phyloP scores from a whole-genome alignment of 2,329 filamentous ascomycete species.

The Cephalotrichum gorgonifer region DNA sequence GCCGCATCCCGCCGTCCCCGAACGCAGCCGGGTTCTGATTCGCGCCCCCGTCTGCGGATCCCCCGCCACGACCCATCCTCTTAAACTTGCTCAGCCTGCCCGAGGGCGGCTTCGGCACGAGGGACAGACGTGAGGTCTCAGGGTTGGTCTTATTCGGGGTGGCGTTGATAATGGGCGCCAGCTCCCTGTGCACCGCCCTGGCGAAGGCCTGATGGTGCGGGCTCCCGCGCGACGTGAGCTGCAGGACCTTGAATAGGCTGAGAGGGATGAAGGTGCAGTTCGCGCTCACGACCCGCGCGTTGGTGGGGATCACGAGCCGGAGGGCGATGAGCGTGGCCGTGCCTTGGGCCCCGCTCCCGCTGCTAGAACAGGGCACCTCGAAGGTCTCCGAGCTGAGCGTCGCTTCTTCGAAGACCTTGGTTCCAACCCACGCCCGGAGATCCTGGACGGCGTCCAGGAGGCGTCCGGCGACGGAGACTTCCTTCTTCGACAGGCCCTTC shows the following conservation, averaged over 20 bases:
- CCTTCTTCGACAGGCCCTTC: slow-evolving; percentile 24
- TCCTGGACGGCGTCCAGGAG: slow-evolving; percentile 30
- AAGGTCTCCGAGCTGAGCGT: slow-evolving; percentile 31
- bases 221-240: slow-evolving; percentile 46
- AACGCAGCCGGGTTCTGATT: slow-evolving; percentile 14
- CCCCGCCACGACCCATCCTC: slow-evolving; percentile 2
- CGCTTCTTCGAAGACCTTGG: slow-evolving; percentile 34
- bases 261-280: slow-evolving; percentile 51
- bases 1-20: background rate
- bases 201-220: slow-evolving; percentile 49
- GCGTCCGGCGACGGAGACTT: slow-evolving; percentile 32
- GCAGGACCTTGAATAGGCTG: slow-evolving; percentile 55
- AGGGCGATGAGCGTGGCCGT: slow-evolving; percentile 36
- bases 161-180: slow-evolving; percentile 35
- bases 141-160: background rate
- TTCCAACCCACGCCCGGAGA: slow-evolving; percentile 29
- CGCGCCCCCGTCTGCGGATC: slow-evolving; percentile 18
- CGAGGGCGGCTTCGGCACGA: background rate
- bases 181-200: slow-evolving; percentile 49
- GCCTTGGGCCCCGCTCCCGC: background rate
- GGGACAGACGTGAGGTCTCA: background rate
- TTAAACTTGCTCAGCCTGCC: background rate
- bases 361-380: slow-evolving; percentile 24
- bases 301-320: slow-evolving; percentile 51
- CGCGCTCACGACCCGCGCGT: slow-evolving; percentile 38